Percentiles rank a stretch among this genome's conserved stretches.
Conservation (phyloP, 148 eudicot genomes). For the Cornus kousa region DNA sequence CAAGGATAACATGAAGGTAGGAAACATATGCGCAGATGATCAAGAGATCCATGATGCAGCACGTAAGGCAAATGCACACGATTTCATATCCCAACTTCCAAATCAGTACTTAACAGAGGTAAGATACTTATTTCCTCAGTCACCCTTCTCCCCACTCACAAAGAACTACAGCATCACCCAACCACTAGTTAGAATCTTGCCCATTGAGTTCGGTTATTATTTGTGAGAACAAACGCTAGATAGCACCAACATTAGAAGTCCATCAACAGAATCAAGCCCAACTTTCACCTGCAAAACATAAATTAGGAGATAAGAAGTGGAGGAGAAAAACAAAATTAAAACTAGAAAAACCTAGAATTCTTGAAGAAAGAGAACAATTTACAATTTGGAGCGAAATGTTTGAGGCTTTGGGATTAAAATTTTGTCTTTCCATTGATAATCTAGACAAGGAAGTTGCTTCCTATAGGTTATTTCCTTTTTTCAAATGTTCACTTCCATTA, state of each 20-base stretch:
- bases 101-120: constrained; percentile 49
- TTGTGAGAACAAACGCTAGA: neutral
- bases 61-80: constrained; percentile 46
- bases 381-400: neutral
- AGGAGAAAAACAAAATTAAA: neutral
- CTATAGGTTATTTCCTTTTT: too few species aligned
- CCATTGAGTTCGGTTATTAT: neutral
- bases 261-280: neutral
- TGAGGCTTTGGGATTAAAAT: neutral
- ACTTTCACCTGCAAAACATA: neutral
- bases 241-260: neutral
- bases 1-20: constrained; percentile 42
- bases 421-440: neutral
- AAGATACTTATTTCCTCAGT: constrained; percentile 4
- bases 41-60: constrained; percentile 42
- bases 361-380: neutral
- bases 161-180: too few species aligned
- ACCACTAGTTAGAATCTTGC: neutral
- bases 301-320: neutral
- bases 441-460: neutral
- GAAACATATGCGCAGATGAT: constrained; percentile 38
- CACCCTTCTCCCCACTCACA: neutral
- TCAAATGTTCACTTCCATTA: too few species aligned
- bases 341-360: too few species aligned
- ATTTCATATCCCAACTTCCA: constrained; percentile 52